These are phyloP conservation scores for Fusarium circinatum DNA, from an alignment of 2,329 filamentous ascomycete species.

Conservation along the genomic window DNA sequence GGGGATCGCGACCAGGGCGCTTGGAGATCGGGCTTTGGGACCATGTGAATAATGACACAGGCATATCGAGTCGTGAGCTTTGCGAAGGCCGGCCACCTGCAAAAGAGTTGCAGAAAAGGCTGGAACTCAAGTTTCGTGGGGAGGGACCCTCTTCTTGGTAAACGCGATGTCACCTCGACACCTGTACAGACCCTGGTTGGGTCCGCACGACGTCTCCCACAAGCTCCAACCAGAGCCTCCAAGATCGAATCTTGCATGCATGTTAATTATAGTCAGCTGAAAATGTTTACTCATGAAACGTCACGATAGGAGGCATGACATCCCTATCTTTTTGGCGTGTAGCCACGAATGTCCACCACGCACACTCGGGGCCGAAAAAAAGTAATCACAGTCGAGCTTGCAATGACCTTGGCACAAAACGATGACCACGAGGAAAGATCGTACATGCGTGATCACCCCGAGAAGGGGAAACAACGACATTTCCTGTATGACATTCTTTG, in stretches of 20 bases:
- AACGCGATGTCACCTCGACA: conserved; percentile 40
- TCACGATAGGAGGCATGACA: conserved; percentile 12
- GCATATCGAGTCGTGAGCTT: conserved; percentile 31
- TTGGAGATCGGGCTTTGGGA: conserved; percentile 28
- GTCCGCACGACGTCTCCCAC: conserved; percentile 40
- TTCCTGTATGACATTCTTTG: background rate
- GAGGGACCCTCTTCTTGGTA: conserved; percentile 31
- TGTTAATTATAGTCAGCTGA: conserved; percentile 20
- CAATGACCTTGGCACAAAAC: background rate
- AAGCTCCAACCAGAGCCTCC: conserved; percentile 37
- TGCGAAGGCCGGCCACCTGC: conserved; percentile 14
- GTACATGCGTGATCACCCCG: conserved; percentile 7
- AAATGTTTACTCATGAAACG: conserved; percentile 10
- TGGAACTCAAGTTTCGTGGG: conserved; percentile 25
- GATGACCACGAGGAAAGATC: conserved; percentile 7
- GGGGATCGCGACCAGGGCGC: conserved; percentile 19
- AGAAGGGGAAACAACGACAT: background rate
- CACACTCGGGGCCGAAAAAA: conserved; percentile 8
- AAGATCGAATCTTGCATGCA: conserved; percentile 37
- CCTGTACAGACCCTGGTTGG: conserved; percentile 40
- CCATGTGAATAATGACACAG: conserved; percentile 39
- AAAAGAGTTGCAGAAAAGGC: conserved; percentile 14
- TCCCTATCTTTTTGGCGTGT: conserved; percentile 18
- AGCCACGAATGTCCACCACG: conserved; percentile 21
- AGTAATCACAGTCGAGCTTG: background rate